A percentile compares a stretch with the other conserved stretches of the same genome.
These are phyloP conservation scores for Aspergillus fijiensis DNA, from an alignment of 2,329 filamentous ascomycete species.

Conservation along the genomic window DNA sequence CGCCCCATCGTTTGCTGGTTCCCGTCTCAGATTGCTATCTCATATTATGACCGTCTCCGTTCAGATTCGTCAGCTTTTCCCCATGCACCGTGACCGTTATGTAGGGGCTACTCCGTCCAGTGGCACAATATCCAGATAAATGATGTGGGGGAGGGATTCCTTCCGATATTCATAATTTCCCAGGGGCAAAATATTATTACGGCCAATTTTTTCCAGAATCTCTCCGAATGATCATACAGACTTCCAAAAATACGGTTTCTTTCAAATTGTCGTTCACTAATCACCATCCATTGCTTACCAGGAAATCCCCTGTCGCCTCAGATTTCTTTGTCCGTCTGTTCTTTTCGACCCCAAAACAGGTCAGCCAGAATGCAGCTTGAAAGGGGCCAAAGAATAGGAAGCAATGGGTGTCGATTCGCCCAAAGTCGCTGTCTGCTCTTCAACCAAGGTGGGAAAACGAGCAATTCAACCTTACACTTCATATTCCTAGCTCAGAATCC, in stretches of 20 bases:
- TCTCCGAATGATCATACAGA: not conserved
- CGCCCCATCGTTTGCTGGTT: not conserved
- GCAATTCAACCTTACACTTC: not conserved
- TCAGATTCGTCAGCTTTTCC: conserved; percentile 4
- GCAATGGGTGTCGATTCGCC: not conserved
- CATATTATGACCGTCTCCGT: not conserved
- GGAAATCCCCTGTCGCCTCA: not conserved
- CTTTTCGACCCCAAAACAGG: conserved; percentile 3
- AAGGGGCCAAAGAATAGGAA: conserved; percentile 1
- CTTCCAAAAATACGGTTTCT: not conserved
- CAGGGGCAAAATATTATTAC: not conserved
- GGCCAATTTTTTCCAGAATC: not conserved
- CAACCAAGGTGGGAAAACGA: too few relatives aligned
- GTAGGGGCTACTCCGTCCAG: not conserved
- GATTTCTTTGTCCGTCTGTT: not conserved
- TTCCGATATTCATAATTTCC: not conserved
- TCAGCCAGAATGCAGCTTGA: not conserved
- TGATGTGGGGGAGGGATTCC: conserved; percentile 1
- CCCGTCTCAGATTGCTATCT: conserved; percentile 1
- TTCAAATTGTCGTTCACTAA: not conserved
- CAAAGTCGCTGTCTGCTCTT: too few relatives aligned
- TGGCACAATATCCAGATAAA: conserved; percentile 6
- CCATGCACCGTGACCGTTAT: conserved; percentile 6
- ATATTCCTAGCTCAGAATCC: conserved; percentile 1
- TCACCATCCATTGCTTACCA: too few relatives aligned